Evolutionary conservation across 2,329 filamentous ascomycete genomes (phyloP).

Genomic region (Coniochaeta sp.): DNA sequence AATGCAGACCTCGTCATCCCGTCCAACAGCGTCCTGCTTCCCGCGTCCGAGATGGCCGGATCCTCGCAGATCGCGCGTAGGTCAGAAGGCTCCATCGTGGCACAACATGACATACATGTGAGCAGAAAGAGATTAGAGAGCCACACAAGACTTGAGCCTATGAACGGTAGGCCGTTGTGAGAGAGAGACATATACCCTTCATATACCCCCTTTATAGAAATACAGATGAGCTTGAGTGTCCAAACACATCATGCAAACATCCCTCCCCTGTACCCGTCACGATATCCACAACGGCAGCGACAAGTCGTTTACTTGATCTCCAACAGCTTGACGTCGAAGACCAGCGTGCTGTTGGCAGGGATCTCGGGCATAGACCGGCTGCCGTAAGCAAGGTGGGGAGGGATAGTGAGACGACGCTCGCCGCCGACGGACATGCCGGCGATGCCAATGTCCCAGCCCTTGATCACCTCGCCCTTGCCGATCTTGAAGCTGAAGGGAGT

Average conservation of each 20-base stretch:
- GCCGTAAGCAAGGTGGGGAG: conserved; percentile 82
- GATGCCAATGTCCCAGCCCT: conserved; percentile 96
- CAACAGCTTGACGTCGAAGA: conserved; percentile 85
- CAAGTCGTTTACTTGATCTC: conserved; percentile 63
- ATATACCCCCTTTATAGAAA: neutral
- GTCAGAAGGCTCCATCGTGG: conserved; percentile 38
- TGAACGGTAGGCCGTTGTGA: neutral
- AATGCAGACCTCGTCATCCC: conserved; percentile 46
- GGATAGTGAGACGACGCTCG: conserved; percentile 88
- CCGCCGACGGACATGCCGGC: conserved; percentile 88
- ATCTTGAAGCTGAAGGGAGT: conserved; percentile 96
- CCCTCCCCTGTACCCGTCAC: neutral
- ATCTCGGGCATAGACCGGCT: conserved; percentile 77
- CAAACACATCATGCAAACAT: neutral
- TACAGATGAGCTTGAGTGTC: neutral
- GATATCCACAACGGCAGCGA: neutral
- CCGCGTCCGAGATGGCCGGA: conserved; percentile 20
- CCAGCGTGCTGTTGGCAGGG: conserved; percentile 81
- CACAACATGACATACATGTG: conserved; percentile 2
- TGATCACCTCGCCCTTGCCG: conserved; percentile 92
- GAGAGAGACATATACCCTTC: neutral
- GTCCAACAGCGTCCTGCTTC: conserved; percentile 30
- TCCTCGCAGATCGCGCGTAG: conserved; percentile 34
- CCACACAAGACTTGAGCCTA: neutral
- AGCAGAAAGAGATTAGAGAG: neutral